Base-by-base conservation (phyloP, 2,329 filamentous ascomycete genomes). In the Zasmidium angulare region DNA sequence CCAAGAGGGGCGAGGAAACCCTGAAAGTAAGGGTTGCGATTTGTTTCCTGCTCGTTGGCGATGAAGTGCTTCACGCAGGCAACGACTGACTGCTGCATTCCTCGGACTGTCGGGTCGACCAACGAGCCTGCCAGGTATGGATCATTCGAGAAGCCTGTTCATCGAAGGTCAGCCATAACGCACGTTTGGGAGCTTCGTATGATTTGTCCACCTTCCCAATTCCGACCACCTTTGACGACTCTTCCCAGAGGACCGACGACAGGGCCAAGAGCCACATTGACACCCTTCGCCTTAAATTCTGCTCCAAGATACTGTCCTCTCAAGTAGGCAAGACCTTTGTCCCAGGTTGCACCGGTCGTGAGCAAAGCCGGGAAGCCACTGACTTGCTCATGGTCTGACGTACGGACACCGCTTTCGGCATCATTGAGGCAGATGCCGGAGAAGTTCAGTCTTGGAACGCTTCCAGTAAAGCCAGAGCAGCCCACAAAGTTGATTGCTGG, bases 81-180 rank as follows among this genome's bases (percentile, higher is more conserved):
- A 54, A 78, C 72, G 14, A 80, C 78, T 14, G 72, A 71, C 52
- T 75, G 56, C 48, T 72, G 69, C 49, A 71, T 57, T 1, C 69
- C 69, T 24, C 54, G 29, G 10, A 71, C 62, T 10, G 68, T 63
- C 6, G 66, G 64, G 12, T 58, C 63, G 2, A 67, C 64, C 50
- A 71, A 51, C 21, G 59, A 52, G 9, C 68, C 69, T 9, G 66
- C 61, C n/a, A 71, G 67, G 43, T 69, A 71, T 1, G 69, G 88
- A 68, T 91, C 88, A 1, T 82, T 75, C 1, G 88, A 86, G 66
- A 90, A 90, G 0, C 85, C 83, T 43, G 36, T 7, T 43, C 6
- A n/a, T n/a, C n/a, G n/a, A n/a, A n/a, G n/a, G n/a, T n/a, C n/a
- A n/a, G n/a, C n/a, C n/a, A n/a, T n/a, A n/a, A n/a, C n/a, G n/a